Conservation (phyloP, 139 green algal genomes). For the Picochlorum costavermella region DNA sequence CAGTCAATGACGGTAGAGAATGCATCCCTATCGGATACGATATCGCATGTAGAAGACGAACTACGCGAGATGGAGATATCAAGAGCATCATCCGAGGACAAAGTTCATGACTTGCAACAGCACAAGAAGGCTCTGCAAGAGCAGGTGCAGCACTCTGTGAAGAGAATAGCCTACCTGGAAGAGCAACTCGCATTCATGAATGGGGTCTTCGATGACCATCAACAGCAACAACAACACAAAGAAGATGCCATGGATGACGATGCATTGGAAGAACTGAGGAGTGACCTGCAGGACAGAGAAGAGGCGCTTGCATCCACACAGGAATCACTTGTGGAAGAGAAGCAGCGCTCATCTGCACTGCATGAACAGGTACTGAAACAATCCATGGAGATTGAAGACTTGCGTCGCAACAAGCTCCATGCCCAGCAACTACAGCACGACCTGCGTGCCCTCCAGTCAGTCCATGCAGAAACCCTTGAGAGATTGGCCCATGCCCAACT, state of each 20-base stretch:
- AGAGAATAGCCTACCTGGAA: neutral
- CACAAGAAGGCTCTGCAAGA: neutral
- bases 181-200: neutral
- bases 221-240: too few species aligned
- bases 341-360: slow-evolving; percentile 4
- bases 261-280: too few species aligned
- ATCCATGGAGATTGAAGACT: slow-evolving; percentile 27
- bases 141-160: neutral
- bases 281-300: slow-evolving; percentile 2
- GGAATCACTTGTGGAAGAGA: slow-evolving; percentile 20
- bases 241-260: too few species aligned
- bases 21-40: neutral
- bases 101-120: neutral
- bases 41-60: neutral
- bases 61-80: neutral
- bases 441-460: neutral
- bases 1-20: neutral
- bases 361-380: slow-evolving; percentile 25
- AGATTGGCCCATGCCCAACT: neutral
- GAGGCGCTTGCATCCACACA: slow-evolving; percentile 3
- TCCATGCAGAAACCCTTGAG: neutral
- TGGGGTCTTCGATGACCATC: too few species aligned
- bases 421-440: neutral
- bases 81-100: neutral
- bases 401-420: slow-evolving; percentile 13